phyloP scores from a whole-genome alignment of 306 rosid species.

The Malus fusca region DNA sequence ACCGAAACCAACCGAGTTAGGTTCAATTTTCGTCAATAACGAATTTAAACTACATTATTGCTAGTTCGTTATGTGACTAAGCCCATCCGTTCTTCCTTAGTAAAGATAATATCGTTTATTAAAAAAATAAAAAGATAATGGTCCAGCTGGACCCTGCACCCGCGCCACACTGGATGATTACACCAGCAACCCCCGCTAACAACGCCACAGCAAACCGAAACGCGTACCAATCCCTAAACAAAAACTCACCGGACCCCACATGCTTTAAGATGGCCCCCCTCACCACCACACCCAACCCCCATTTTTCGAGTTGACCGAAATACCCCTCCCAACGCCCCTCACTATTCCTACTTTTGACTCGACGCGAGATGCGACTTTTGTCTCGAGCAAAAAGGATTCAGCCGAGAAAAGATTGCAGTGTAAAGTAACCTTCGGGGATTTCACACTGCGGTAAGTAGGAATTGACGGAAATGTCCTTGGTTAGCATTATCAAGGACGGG shows the following conservation, averaged over 20 bases:
- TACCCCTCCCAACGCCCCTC: not conserved
- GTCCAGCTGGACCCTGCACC: not conserved
- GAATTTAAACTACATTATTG: no score
- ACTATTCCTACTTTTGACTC: not conserved
- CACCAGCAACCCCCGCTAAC: conserved; percentile 7
- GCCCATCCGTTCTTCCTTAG: accelerated
- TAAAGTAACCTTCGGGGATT: conserved; percentile 1
- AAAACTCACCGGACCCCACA: conserved; percentile 13
- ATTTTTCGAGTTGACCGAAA: conserved; percentile 15
- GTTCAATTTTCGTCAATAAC: no score
- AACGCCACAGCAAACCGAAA: conserved; percentile 9
- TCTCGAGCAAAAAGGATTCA: not conserved
- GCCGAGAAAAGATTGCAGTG: not conserved
- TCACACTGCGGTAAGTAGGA: not conserved
- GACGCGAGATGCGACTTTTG: conserved; percentile 1
- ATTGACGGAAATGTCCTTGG: conserved; percentile 13
- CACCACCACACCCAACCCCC: conserved; percentile 9
- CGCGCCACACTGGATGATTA: conserved; percentile 1
- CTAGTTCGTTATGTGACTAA: accelerated
- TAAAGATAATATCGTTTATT: no score
- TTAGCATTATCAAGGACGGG: not conserved
- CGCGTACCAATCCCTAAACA: not conserved
- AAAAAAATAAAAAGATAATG: not conserved
- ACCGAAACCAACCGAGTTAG: not conserved
- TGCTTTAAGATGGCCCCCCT: conserved; percentile 25